Percentiles rank a stretch among this genome's conserved stretches.
Conservation (phyloP, 768 basidiomycete species). For the Naganishia vaughanmartiniae region DNA sequence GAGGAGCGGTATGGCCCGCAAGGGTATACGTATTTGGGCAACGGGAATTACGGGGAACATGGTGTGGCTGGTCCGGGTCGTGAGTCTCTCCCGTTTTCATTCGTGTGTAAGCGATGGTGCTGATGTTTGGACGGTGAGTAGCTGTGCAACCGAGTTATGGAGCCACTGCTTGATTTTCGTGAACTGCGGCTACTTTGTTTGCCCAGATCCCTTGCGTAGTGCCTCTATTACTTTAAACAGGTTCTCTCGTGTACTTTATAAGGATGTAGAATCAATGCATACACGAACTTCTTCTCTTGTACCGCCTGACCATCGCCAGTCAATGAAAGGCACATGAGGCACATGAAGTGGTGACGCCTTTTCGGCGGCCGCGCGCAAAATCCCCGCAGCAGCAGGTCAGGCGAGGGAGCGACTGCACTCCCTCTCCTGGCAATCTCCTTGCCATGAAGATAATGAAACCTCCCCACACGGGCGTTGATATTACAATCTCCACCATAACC, state of each 20-base stretch:
- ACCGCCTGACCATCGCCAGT: no score
- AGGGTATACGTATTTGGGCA: slow-evolving; percentile 44
- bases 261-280: no score
- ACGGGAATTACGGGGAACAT: slow-evolving; percentile 42
- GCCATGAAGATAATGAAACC: no score
- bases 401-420: no score
- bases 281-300: no score
- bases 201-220: neutral
- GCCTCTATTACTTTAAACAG: neutral
- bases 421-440: no score
- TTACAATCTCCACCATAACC: no score
- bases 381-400: neutral
- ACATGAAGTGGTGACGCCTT: neutral
- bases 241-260: neutral
- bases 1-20: slow-evolving; percentile 44
- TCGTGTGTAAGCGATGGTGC: neutral
- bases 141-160: slow-evolving; percentile 8
- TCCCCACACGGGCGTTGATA: no score
- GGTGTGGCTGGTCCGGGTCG: neutral
- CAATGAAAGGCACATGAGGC: no score
- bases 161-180: neutral
- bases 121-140: neutral
- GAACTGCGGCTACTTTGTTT: neutral
- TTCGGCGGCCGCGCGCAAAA: neutral
- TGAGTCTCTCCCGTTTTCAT: neutral